Evolutionary conservation across 768 basidiomycete genomes (phyloP).

Genomic region (Lentinula guzmanii): DNA sequence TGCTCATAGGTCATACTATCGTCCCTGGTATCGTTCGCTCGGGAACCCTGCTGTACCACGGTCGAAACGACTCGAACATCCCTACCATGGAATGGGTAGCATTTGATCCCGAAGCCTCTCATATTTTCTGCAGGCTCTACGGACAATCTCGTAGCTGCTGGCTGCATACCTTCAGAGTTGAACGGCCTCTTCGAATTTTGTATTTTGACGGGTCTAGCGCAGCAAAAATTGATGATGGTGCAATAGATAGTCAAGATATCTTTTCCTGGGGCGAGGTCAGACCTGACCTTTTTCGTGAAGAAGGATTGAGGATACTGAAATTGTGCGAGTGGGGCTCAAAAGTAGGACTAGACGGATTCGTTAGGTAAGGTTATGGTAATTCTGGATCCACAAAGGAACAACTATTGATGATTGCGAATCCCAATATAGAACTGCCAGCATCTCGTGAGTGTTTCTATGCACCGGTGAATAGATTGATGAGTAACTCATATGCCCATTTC

Average conservation of each 20-base stretch:
- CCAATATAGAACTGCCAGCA: no score
- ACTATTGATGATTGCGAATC: background rate
- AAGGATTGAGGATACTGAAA: conserved; percentile 27
- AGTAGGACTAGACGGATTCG: conserved; percentile 37
- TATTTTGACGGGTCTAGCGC: conserved; percentile 51
- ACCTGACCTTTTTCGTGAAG: conserved; percentile 15
- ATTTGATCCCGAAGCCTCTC: conserved; percentile 15
- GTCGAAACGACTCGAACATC: conserved; percentile 9
- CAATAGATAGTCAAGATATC: conserved; percentile 42
- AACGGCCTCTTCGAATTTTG: conserved; percentile 34
- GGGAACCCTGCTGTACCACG: conserved; percentile 32
- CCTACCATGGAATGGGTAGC: conserved; percentile 18
- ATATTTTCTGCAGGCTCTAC: conserved; percentile 27
- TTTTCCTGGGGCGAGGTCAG: conserved; percentile 31
- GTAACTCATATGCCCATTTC: background rate
- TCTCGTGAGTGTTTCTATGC: background rate
- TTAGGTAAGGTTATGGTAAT: conserved; percentile 29
- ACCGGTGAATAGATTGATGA: no score
- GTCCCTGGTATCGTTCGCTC: conserved; percentile 25
- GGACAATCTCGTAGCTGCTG: conserved; percentile 18
- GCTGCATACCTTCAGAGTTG: conserved; percentile 31
- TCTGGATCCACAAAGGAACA: conserved; percentile 22
- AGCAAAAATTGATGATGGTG: conserved; percentile 30
- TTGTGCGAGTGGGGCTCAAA: conserved; percentile 39
- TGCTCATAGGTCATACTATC: conserved; percentile 19